These are phyloP conservation scores for Fonsecaea multimorphosa DNA, from an alignment of 2,329 filamentous ascomycete species.

Conservation along the genomic window DNA sequence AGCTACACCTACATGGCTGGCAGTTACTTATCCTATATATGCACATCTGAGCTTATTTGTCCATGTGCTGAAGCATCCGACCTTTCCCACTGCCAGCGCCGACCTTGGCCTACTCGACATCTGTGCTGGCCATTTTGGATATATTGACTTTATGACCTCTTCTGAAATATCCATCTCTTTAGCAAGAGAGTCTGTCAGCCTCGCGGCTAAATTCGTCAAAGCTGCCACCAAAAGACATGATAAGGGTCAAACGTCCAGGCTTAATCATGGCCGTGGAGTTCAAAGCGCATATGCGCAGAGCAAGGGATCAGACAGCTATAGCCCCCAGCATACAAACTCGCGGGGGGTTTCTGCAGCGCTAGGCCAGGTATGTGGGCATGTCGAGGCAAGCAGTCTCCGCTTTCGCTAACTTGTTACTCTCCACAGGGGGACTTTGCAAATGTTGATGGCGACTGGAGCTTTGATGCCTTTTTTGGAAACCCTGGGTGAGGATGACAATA, in stretches of 20 bases:
- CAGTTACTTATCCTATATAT: conserved; percentile 24
- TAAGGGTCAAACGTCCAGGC: not conserved
- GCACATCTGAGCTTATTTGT: conserved; percentile 22
- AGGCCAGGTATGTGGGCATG: not conserved
- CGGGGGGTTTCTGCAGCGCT: not conserved
- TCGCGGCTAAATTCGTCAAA: conserved; percentile 9
- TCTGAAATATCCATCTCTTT: conserved; percentile 17
- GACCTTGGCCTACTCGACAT: conserved; percentile 25
- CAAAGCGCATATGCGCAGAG: not conserved
- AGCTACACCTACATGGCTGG: conserved; percentile 20
- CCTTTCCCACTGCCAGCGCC: conserved; percentile 3
- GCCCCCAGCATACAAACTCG: not conserved
- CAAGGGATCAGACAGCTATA: not conserved
- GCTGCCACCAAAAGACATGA: not conserved
- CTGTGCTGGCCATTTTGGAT: conserved; percentile 23
- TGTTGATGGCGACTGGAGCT: not conserved
- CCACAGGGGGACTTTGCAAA: not conserved
- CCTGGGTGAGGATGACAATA: not conserved
- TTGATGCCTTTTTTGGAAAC: not conserved
- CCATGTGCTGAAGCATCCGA: conserved; percentile 14
- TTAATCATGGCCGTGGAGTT: not conserved
- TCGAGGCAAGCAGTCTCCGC: not conserved
- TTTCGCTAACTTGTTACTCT: not conserved
- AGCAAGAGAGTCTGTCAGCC: conserved; percentile 7
- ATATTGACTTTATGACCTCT: conserved; percentile 19